These are phyloP conservation scores for Lentinula detonsa DNA, from an alignment of 768 basidiomycete species.

Conservation along the genomic window DNA sequence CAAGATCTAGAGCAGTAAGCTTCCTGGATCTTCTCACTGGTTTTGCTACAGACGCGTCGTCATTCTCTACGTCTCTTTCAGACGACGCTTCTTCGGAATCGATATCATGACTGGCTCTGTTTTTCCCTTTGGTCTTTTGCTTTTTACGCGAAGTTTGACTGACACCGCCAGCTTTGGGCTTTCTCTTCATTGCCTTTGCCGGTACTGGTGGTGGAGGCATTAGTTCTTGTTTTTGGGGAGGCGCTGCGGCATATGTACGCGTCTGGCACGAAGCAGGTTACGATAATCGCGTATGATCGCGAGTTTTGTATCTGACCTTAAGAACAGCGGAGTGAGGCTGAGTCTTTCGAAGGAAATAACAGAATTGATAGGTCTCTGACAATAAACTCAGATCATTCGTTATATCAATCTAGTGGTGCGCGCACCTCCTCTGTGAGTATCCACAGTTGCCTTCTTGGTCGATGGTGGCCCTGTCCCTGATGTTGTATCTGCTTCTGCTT, in stretches of 20 bases:
- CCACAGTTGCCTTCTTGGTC: slow-evolving; percentile 64
- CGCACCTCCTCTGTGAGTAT: slow-evolving; percentile 82
- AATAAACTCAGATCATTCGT: background rate
- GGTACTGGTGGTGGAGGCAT: slow-evolving; percentile 14
- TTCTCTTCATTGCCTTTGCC: slow-evolving; percentile 14
- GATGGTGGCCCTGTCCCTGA: slow-evolving; percentile 30
- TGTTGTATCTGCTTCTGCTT: slow-evolving; percentile 46
- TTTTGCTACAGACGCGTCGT: slow-evolving; percentile 8
- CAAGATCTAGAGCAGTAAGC: slow-evolving; percentile 11
- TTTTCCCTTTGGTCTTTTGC: slow-evolving; percentile 32
- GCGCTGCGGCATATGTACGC: slow-evolving; percentile 31
- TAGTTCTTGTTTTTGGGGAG: slow-evolving; percentile 14
- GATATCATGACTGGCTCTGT: slow-evolving; percentile 16
- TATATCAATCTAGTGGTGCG: background rate
- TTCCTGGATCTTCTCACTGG: background rate
- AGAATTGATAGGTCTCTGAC: slow-evolving; percentile 83
- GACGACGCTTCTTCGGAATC: slow-evolving; percentile 15
- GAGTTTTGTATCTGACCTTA: slow-evolving; percentile 47
- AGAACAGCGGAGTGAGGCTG: slow-evolving; percentile 78
- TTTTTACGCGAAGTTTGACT: slow-evolving; percentile 18
- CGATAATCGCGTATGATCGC: slow-evolving; percentile 1
- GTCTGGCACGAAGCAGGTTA: slow-evolving; percentile 23
- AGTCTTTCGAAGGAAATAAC: slow-evolving; percentile 80
- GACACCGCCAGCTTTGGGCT: slow-evolving; percentile 9
- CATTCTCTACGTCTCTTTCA: slow-evolving; percentile 17